Conservation (phyloP, 1,284 basidiomycete species). For the Coniferiporia weirii region DNA sequence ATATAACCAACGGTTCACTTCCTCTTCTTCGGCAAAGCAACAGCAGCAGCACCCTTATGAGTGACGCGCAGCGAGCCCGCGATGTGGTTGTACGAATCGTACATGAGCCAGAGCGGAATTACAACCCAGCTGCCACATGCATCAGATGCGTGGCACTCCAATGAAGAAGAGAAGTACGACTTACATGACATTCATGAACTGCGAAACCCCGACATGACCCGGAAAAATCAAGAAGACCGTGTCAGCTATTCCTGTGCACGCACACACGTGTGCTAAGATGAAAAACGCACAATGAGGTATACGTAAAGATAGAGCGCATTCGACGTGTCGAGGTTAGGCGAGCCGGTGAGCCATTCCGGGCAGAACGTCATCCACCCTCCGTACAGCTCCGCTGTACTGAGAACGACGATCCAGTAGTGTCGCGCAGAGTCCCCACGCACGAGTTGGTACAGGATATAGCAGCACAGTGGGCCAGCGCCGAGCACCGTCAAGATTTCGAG, state of each 20-base stretch:
- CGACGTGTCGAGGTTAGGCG: slow-evolving; percentile 62
- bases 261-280: background rate
- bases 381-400: slow-evolving; percentile 71
- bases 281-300: slow-evolving; percentile 37
- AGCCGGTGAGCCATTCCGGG: slow-evolving; percentile 79
- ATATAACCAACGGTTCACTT: too few species aligned
- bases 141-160: slow-evolving; percentile 10
- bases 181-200: slow-evolving; percentile 79
- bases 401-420: slow-evolving; percentile 76
- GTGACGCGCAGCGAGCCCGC: slow-evolving; percentile 47
- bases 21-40: too few species aligned
- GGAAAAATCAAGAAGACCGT: background rate
- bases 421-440: slow-evolving; percentile 57
- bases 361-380: slow-evolving; percentile 82
- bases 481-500: slow-evolving; percentile 79
- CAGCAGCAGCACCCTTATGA: slow-evolving; percentile 25
- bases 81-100: slow-evolving; percentile 69
- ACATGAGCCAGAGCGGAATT: slow-evolving; percentile 69
- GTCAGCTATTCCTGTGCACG: too few species aligned
- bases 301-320: slow-evolving; percentile 50
- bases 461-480: slow-evolving; percentile 67
- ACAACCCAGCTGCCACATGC: slow-evolving; percentile 60
- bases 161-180: slow-evolving; percentile 25
- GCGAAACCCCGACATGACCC: background rate
- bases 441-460: slow-evolving; percentile 63